phyloP scores from a whole-genome alignment of 129 eudicot species.

The Lactuca saligna region DNA sequence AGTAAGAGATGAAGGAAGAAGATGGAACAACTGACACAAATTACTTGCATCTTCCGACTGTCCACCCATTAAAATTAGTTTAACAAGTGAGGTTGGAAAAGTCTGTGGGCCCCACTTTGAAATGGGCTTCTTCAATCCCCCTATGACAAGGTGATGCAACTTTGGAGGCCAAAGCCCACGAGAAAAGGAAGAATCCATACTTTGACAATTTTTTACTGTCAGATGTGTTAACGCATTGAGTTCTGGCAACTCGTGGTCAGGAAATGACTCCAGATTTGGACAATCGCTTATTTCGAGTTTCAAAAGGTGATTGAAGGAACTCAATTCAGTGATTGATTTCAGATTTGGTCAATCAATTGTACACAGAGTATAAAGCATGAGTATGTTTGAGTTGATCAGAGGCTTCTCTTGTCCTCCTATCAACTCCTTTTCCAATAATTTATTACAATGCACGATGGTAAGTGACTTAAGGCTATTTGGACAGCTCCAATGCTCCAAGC shows the following conservation, averaged over 20 bases:
- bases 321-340: no score
- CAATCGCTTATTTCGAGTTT: no score
- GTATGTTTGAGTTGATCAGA: not conserved
- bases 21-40: constrained; percentile 11
- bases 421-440: constrained; percentile 1
- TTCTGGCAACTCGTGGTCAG: no score
- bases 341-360: not conserved
- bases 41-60: not conserved
- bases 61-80: no score
- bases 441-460: no score
- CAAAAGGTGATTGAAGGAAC: no score
- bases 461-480: constrained; percentile 1
- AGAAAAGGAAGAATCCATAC: not conserved
- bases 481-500: constrained; percentile 5
- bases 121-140: not conserved
- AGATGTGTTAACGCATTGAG: not conserved
- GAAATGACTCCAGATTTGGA: no score
- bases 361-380: not conserved
- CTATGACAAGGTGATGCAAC: not conserved
- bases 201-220: not conserved
- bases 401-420: not conserved
- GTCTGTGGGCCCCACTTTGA: not conserved
- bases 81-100: not conserved
- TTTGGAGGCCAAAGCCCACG: not conserved
- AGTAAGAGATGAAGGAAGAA: not conserved